phyloP scores from a whole-genome alignment of 2,329 filamentous ascomycete genomes.

The Fusarium metavorans region DNA sequence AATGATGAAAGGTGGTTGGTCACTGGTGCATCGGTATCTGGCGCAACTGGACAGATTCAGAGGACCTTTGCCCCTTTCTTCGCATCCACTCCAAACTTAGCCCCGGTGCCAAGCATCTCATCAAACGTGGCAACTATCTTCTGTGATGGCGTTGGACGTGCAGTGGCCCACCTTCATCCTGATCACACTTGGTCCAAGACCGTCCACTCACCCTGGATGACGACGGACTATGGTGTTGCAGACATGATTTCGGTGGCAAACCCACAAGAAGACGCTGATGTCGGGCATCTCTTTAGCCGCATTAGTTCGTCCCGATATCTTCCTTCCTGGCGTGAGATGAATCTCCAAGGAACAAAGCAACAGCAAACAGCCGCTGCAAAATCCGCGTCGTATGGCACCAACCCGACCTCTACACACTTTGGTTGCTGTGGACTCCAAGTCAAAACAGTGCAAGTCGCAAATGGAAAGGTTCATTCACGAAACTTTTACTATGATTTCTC shows the following conservation, averaged over 20 bases:
- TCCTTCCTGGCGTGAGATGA: neutral
- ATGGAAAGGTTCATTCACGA: neutral
- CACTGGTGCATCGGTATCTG: neutral
- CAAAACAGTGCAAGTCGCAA: neutral
- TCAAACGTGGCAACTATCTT: too few relatives aligned
- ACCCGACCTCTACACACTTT: neutral
- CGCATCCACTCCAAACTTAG: too few relatives aligned
- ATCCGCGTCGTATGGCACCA: neutral
- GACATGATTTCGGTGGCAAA: neutral
- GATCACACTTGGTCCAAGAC: conserved; percentile 4
- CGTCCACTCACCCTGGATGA: neutral
- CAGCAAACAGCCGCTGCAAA: neutral
- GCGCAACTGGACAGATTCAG: too few relatives aligned
- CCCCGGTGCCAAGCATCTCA: too few relatives aligned
- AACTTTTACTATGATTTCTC: neutral
- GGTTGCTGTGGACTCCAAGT: neutral
- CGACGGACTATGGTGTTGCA: neutral
- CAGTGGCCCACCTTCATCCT: neutral
- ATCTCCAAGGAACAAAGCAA: neutral
- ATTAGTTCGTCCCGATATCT: neutral
- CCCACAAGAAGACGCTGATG: neutral
- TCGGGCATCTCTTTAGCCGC: neutral
- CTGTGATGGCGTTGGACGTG: neutral
- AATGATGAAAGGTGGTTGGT: neutral
- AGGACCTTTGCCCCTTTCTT: too few relatives aligned